These are phyloP conservation scores for Boletellus emodensis DNA, from an alignment of 768 basidiomycete species.

Conservation along the genomic window DNA sequence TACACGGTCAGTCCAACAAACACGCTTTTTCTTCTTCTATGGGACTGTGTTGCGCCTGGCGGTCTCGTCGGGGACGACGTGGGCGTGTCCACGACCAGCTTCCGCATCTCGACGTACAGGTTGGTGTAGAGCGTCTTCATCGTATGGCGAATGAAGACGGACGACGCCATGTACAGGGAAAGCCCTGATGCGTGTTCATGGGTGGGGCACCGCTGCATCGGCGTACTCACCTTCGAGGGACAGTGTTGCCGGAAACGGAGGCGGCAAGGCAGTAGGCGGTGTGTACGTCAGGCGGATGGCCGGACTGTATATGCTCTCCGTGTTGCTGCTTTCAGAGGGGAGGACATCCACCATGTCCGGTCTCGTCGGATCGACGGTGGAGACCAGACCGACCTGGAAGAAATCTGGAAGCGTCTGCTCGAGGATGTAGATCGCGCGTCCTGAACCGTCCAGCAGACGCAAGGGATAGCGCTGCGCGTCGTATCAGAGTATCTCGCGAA, in stretches of 20 bases:
- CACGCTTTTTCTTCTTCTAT: constrained; percentile 53
- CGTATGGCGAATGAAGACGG: constrained; percentile 66
- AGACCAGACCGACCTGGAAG: constrained; percentile 63
- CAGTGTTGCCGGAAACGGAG: constrained; percentile 66
- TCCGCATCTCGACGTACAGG: constrained; percentile 52
- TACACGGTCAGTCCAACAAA: constrained; percentile 51
- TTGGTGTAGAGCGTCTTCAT: constrained; percentile 73
- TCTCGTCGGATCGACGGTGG: constrained; percentile 45
- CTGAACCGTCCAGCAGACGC: constrained; percentile 19
- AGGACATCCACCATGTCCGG: constrained; percentile 26
- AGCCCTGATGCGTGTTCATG: constrained; percentile 45
- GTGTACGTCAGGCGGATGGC: constrained; percentile 62
- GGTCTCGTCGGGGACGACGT: background rate
- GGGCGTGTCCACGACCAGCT: constrained; percentile 34
- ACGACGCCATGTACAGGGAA: constrained; percentile 66
- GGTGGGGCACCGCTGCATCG: background rate
- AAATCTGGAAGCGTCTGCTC: constrained; percentile 69
- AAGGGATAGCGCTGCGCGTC: constrained; percentile 13
- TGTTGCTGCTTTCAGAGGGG: constrained; percentile 28
- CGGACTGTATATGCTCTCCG: constrained; percentile 58
- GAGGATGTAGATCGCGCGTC: constrained; percentile 66
- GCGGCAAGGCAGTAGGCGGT: constrained; percentile 60
- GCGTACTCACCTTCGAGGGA: constrained; percentile 59
- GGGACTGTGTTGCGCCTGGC: background rate
- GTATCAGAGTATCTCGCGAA: constrained; percentile 28